A percentile compares a stretch with the other conserved stretches of the same genome.
These are phyloP conservation scores for Hamigera avellanea DNA, from an alignment of 495 filamentous ascomycete genomes.

Conservation along the genomic window DNA sequence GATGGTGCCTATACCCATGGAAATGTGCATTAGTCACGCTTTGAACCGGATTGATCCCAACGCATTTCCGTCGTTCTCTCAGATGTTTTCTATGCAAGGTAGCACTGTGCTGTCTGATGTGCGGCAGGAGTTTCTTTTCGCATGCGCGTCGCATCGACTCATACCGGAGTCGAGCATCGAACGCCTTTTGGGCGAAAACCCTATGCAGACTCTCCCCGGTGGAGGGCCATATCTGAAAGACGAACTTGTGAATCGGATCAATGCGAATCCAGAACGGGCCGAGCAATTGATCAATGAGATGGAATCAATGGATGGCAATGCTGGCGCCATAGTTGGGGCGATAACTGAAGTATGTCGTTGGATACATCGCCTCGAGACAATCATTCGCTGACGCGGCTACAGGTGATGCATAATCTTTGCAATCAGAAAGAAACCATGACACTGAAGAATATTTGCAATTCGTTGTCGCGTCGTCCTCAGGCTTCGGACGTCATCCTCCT, in stretches of 20 bases:
- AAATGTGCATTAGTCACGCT: constrained; percentile 71
- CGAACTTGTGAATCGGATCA: constrained; percentile 61
- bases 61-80: constrained; percentile 67
- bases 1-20: constrained; percentile 56
- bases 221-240: constrained; percentile 68
- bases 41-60: constrained; percentile 65
- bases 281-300: constrained; percentile 68
- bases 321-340: constrained; percentile 74
- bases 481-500: constrained; percentile 77
- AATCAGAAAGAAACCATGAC: constrained; percentile 82
- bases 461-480: constrained; percentile 64
- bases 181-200: constrained; percentile 70
- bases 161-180: constrained; percentile 71
- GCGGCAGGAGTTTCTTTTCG: constrained; percentile 83
- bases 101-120: constrained; percentile 71
- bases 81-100: constrained; percentile 67
- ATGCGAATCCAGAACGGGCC: constrained; percentile 55
- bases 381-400: constrained; percentile 7
- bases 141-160: constrained; percentile 76
- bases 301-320: constrained; percentile 91
- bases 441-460: constrained; percentile 71
- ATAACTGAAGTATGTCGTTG: constrained; percentile 55
- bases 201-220: constrained; percentile 68
- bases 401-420: constrained; percentile 73
- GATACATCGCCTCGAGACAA: neutral